Conservation (phyloP, 768 basidiomycete species). For the Cystobasidium tubakii region DNA sequence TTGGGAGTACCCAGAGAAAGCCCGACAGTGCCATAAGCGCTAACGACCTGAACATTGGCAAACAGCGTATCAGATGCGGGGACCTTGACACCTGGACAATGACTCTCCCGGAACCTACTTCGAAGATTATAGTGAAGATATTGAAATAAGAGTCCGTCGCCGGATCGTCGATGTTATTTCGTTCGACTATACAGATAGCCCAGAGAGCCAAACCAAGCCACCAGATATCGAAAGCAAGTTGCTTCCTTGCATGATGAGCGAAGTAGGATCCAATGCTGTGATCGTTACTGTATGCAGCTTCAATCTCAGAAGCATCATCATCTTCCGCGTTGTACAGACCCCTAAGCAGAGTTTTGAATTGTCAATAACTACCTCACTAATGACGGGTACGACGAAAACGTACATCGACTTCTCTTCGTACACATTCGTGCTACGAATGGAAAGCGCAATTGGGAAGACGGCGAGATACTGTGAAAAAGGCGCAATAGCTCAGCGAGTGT, state of each 20-base stretch:
- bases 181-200: conserved; percentile 84
- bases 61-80: too few relatives aligned
- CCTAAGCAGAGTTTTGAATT: conserved; percentile 8
- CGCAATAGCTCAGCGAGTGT: conserved; percentile 51
- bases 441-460: conserved; percentile 51
- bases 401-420: conserved; percentile 92
- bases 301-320: conserved; percentile 39
- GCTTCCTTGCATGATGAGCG: conserved; percentile 72
- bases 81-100: too few relatives aligned
- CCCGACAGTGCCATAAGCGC: conserved; percentile 51
- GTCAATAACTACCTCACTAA: not conserved
- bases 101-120: too few relatives aligned
- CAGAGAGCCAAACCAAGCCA: conserved; percentile 82
- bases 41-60: conserved; percentile 53
- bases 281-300: conserved; percentile 40
- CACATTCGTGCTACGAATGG: conserved; percentile 64
- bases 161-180: conserved; percentile 34
- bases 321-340: conserved; percentile 44
- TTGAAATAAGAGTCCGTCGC: conserved; percentile 36
- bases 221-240: conserved; percentile 97
- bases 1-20: conserved; percentile 53
- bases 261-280: conserved; percentile 45
- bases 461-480: conserved; percentile 45
- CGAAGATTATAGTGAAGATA: conserved; percentile 54
- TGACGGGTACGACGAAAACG: conserved; percentile 47